phyloP scores from a whole-genome alignment of 192 early-diverging fungal genomes.

The Rhizoclosmatium sp. region DNA sequence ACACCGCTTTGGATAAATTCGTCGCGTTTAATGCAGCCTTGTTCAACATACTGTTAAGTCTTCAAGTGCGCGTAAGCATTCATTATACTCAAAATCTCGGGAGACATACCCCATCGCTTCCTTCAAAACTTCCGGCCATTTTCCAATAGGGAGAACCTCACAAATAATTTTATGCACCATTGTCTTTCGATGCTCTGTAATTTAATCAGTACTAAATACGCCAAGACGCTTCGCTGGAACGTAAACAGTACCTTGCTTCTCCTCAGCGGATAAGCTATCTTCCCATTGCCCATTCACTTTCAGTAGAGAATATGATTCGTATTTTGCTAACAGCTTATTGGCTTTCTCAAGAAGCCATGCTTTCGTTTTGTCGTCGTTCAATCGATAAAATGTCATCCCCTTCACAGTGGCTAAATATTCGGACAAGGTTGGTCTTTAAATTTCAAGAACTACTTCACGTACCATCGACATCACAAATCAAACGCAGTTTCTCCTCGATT shows the following conservation, averaged over 20 bases:
- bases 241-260: neutral
- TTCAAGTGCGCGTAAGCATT: neutral
- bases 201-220: neutral
- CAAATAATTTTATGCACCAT: neutral
- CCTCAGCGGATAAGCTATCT: neutral
- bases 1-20: conserved; percentile 10
- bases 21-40: neutral
- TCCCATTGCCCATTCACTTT: conserved; percentile 23
- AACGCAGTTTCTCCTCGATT: neutral
- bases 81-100: too few relatives aligned
- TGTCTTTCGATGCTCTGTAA: neutral
- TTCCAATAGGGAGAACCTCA: conserved; percentile 4
- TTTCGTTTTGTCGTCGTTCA: conserved; percentile 20
- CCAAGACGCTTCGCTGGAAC: too few relatives aligned
- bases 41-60: neutral
- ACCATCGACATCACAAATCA: conserved; percentile 6
- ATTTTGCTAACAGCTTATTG: conserved; percentile 4
- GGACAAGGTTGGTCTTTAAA: neutral
- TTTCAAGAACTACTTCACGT: neutral
- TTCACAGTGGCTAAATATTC: neutral
- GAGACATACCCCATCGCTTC: conserved; percentile 13
- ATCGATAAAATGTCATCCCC: conserved; percentile 10
- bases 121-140: conserved; percentile 7
- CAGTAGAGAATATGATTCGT: neutral
- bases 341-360: conserved; percentile 12